Conservation (phyloP, 140 eudicot genomes). For the Senecio squalidus region DNA sequence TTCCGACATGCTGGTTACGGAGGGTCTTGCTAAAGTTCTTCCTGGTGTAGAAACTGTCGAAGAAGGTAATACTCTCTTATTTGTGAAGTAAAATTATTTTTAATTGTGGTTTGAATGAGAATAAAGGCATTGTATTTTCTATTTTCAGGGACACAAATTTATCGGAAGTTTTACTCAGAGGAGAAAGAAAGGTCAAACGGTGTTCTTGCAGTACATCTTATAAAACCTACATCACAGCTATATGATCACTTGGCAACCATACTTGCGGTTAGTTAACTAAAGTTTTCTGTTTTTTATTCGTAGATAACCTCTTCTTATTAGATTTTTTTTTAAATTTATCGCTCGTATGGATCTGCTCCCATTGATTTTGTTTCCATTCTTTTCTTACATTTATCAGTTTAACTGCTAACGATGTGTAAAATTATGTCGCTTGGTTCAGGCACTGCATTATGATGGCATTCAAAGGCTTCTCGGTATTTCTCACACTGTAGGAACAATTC, state of each 20-base stretch:
- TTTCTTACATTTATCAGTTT: neutral
- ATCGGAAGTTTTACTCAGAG: conserved; percentile 74
- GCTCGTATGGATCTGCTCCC: neutral
- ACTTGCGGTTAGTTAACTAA: conserved; percentile 55
- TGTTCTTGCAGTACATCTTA: conserved; percentile 62
- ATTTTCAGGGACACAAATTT: conserved; percentile 74
- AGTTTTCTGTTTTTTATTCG: neutral
- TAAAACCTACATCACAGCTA: conserved; percentile 52
- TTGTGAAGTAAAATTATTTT: neutral
- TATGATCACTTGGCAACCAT: conserved; percentile 48
- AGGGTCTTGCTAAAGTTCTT: conserved; percentile 62
- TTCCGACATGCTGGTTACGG: conserved; percentile 70
- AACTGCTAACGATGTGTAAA: conserved; percentile 1
- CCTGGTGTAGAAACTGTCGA: conserved; percentile 69
- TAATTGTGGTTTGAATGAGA: too few relatives aligned
- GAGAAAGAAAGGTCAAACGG: conserved; percentile 77
- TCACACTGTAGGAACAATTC: conserved; percentile 61
- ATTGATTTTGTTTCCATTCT: neutral
- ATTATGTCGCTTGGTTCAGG: conserved; percentile 37
- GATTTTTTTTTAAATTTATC: too few relatives aligned
- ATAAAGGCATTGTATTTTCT: conserved; percentile 18
- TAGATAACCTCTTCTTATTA: neutral
- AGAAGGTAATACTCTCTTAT: conserved; percentile 49
- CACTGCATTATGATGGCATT: conserved; percentile 56
- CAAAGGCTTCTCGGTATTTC: conserved; percentile 65